Evolutionary conservation across 352 stramenopile genomes (phyloP).

Genomic region (Pythium phragmiticola): DNA sequence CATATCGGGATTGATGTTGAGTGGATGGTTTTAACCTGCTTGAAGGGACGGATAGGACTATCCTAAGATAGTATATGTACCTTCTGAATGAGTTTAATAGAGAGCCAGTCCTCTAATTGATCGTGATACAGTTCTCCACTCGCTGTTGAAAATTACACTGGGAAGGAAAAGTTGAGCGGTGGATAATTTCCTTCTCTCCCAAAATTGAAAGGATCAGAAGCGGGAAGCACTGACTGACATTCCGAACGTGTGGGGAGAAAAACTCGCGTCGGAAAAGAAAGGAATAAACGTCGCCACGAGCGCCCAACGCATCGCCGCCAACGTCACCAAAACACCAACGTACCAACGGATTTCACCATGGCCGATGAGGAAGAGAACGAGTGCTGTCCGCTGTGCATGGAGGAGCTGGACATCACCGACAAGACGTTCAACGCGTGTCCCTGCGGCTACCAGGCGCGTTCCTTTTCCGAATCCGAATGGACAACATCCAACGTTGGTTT

Average conservation of each 20-base stretch:
- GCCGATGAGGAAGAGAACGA: conserved; percentile 81
- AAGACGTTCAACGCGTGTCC: conserved; percentile 98
- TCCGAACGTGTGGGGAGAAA: not conserved
- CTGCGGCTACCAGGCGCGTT: conserved; percentile 94
- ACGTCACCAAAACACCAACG: conserved; percentile 11
- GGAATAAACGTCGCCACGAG: not conserved
- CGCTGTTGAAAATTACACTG: not conserved
- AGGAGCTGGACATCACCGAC: conserved; percentile 98
- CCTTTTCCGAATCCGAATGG: not conserved
- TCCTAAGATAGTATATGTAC: not conserved
- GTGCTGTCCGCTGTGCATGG: conserved; percentile 98
- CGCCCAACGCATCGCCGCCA: conserved; percentile 17
- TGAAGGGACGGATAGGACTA: too few species aligned
- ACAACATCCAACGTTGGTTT: not conserved
- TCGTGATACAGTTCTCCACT: not conserved
- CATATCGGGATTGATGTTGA: too few species aligned
- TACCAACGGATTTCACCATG: conserved; percentile 32
- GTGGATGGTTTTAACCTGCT: too few species aligned
- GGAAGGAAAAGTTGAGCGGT: not conserved
- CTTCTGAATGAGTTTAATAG: not conserved
- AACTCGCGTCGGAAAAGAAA: conserved; percentile 15
- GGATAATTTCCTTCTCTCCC: conserved; percentile 15
- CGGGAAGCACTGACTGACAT: conserved; percentile 15
- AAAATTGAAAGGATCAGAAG: conserved; percentile 55
- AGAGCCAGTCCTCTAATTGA: not conserved